Percentiles rank a stretch among this genome's conserved stretches.
Conservation (phyloP, 1,139 yeast genomes). For the Taphrina confusa region DNA sequence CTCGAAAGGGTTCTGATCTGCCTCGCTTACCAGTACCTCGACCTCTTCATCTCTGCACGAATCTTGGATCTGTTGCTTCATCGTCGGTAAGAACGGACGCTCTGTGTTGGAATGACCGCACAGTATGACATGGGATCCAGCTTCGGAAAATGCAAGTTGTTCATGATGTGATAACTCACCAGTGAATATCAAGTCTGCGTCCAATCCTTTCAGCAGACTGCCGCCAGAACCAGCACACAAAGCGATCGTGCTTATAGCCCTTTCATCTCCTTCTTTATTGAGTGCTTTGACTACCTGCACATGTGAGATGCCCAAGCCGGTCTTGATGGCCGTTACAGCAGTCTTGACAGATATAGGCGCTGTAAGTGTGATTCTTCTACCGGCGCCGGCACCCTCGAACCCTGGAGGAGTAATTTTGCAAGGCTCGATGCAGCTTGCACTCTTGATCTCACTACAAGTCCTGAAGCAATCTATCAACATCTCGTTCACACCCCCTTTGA, state of each 20-base stretch:
- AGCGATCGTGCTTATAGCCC: conserved; percentile 62
- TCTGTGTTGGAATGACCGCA: conserved; percentile 87
- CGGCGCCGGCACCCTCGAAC: conserved; percentile 72
- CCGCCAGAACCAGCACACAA: conserved; percentile 97
- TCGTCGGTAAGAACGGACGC: conserved; percentile 66
- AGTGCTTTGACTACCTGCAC: conserved; percentile 66
- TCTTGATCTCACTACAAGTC: neutral
- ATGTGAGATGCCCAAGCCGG: conserved; percentile 54
- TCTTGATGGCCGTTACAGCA: conserved; percentile 60
- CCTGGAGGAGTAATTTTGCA: conserved; percentile 41
- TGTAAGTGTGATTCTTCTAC: conserved; percentile 63
- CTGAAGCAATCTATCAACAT: conserved; percentile 57
- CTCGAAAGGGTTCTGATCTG: conserved; percentile 47
- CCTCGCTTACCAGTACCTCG: conserved; percentile 53
- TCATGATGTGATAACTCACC: conserved; percentile 97
- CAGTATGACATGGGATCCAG: conserved; percentile 70
- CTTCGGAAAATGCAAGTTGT: conserved; percentile 66
- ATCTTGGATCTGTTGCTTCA: conserved; percentile 60
- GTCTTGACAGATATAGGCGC: conserved; percentile 52
- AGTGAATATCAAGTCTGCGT: conserved; percentile 77
- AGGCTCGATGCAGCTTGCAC: conserved; percentile 7
- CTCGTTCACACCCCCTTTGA: conserved; percentile 87
- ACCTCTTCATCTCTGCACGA: conserved; percentile 45
- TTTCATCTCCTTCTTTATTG: conserved; percentile 45
- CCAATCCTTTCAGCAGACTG: conserved; percentile 60